Evolutionary conservation across 768 basidiomycete genomes (phyloP).

Genomic region (Boletus patriciae): DNA sequence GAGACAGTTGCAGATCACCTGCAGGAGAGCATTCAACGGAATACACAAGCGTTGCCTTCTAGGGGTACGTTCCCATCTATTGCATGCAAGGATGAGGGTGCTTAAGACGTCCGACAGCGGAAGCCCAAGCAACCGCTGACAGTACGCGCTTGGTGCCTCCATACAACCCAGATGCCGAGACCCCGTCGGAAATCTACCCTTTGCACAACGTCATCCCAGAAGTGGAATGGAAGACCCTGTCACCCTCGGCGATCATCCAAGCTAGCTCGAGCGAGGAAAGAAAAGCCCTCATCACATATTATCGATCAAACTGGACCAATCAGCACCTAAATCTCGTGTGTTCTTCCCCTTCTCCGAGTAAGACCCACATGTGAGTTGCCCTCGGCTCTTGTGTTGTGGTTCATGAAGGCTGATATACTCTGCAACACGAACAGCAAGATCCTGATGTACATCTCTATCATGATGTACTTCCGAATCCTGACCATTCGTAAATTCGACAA

Average conservation of each 20-base stretch:
- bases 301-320: constrained; percentile 69
- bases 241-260: constrained; percentile 52
- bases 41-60: constrained; percentile 66
- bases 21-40: constrained; percentile 78
- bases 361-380: constrained; percentile 56
- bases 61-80: constrained; percentile 48
- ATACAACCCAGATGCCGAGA: constrained; percentile 62
- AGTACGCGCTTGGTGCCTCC: constrained; percentile 73
- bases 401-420: neutral
- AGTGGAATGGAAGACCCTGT: constrained; percentile 74
- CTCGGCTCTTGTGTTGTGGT: neutral
- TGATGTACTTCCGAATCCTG: constrained; percentile 67
- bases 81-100: neutral
- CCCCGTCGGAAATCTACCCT: constrained; percentile 73
- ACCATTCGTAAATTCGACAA: constrained; percentile 45
- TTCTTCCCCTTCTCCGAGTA: constrained; percentile 50
- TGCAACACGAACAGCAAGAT: constrained; percentile 54
- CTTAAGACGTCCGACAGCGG: constrained; percentile 44
- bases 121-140: constrained; percentile 63
- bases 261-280: constrained; percentile 51
- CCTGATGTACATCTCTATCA: constrained; percentile 76
- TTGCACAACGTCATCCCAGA: constrained; percentile 77
- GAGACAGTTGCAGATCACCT: constrained; percentile 77
- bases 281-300: constrained; percentile 57
- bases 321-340: constrained; percentile 51